A percentile compares a stretch with the other conserved stretches of the same genome.
Evolutionary conservation across 176 grass and related monocot species (phyloP).

Genomic region (Guadua angustifolia): DNA sequence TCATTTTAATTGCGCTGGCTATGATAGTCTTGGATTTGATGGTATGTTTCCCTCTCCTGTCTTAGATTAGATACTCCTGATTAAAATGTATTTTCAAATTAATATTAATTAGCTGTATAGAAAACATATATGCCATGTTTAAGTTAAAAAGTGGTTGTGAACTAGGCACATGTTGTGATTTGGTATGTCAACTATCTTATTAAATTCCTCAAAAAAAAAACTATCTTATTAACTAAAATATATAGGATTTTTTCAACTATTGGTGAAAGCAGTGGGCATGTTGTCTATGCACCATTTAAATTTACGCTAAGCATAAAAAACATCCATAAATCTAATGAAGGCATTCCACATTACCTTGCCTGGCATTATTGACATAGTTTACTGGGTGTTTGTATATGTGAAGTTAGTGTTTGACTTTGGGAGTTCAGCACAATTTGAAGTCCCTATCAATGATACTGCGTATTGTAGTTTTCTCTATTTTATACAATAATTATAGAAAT

Average conservation of each 20-base stretch:
- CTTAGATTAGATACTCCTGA: slow-evolving; percentile 12
- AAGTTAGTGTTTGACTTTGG: not conserved
- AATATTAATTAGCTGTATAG: slow-evolving; percentile 14
- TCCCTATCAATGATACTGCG: slow-evolving; percentile 17
- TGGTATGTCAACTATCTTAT: slow-evolving; percentile 8
- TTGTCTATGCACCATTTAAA: slow-evolving; percentile 2
- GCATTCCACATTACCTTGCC: not conserved
- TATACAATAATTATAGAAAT: slow-evolving; percentile 1
- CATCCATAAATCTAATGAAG: slow-evolving; percentile 17
- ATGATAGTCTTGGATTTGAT: slow-evolving; percentile 96
- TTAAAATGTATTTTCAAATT: slow-evolving; percentile 34
- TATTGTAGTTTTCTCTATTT: slow-evolving; percentile 35
- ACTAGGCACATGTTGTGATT: slow-evolving; percentile 20
- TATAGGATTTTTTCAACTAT: slow-evolving; percentile 10
- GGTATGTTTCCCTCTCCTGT: slow-evolving; percentile 58
- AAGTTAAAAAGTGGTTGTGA: slow-evolving; percentile 9
- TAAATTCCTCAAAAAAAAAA: no score
- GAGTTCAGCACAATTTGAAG: slow-evolving; percentile 27
- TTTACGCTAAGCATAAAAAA: slow-evolving; percentile 22
- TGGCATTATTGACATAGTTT: slow-evolving; percentile 22
- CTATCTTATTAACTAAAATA: slow-evolving; percentile 16
- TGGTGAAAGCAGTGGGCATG: slow-evolving; percentile 29
- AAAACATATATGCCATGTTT: not conserved
- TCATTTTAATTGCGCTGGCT: slow-evolving; percentile 72
- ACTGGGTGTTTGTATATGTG: slow-evolving; percentile 25